Percentiles rank a stretch among this genome's conserved stretches.
These are phyloP conservation scores for Eimeria sp. DNA, from an alignment of 169 alveolate genomes.

Conservation along the genomic window DNA sequence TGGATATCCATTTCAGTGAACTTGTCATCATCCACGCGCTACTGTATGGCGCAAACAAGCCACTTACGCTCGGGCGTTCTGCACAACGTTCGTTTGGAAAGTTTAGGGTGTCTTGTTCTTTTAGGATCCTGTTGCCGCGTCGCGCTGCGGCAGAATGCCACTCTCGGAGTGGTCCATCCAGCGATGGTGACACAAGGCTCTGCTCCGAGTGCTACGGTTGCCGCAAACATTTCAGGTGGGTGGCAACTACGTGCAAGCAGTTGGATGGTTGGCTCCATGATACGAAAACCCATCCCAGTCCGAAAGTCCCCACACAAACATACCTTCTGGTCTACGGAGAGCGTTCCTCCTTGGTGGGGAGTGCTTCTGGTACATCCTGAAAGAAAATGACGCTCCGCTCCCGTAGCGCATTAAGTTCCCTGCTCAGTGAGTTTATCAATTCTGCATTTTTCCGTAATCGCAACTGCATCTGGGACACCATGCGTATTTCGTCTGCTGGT, in stretches of 20 bases:
- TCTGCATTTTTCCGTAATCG: conserved; percentile 5
- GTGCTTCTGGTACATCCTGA: conserved; percentile 48
- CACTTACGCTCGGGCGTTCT: background rate
- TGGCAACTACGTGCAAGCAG: background rate
- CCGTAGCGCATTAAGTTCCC: conserved; percentile 21
- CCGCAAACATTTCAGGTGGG: background rate
- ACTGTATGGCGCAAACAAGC: background rate
- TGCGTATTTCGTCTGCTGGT: conserved; percentile 38
- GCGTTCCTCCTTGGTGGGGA: background rate
- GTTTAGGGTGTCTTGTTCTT: background rate
- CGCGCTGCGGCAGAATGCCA: background rate
- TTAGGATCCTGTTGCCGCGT: background rate
- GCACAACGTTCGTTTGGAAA: background rate
- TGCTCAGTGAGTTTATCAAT: conserved; percentile 4
- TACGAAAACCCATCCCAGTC: background rate
- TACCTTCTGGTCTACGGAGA: background rate
- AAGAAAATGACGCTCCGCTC: conserved; percentile 57
- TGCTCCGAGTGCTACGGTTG: background rate
- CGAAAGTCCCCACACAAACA: background rate
- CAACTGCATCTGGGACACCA: conserved; percentile 32
- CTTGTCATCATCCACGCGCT: background rate
- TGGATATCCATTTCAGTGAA: background rate
- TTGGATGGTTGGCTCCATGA: background rate
- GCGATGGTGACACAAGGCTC: background rate
- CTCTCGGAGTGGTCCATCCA: background rate